A percentile compares a stretch with the other conserved stretches of the same genome.
Evolutionary conservation across 805 yeast genomes (phyloP).

Genomic region (Osmozyma mogii): DNA sequence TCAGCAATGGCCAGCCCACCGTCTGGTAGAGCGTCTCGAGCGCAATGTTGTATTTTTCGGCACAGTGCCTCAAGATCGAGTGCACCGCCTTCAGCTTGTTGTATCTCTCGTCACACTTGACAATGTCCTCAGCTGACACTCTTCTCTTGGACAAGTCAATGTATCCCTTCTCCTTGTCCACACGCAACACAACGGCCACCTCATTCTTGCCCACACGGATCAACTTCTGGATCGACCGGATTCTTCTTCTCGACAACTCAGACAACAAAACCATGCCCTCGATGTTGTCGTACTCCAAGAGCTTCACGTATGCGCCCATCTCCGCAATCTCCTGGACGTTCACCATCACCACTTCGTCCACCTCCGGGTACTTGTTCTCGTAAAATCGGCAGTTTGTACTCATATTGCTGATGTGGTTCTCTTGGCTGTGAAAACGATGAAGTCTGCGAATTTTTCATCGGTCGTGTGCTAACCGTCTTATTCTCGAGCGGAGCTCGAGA

Average conservation of each 20-base stretch:
- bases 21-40: conserved; percentile 80
- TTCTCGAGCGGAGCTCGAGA: too few species aligned
- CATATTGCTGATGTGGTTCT: conserved; percentile 36
- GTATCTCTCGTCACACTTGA: conserved; percentile 95
- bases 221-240: conserved; percentile 92
- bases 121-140: conserved; percentile 95
- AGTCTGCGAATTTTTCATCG: too few species aligned
- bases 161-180: conserved; percentile 97
- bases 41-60: conserved; percentile 87
- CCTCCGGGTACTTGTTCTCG: conserved; percentile 97
- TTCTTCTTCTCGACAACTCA: conserved; percentile 97
- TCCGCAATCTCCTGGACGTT: conserved; percentile 98
- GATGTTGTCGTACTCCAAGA: conserved; percentile 93
- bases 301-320: conserved; percentile 98
- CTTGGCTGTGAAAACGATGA: conserved; percentile 1
- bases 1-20: conserved; percentile 96
- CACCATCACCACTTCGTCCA: conserved; percentile 98
- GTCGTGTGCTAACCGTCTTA: too few species aligned
- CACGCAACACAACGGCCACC: conserved; percentile 95
- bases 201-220: conserved; percentile 98
- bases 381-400: conserved; percentile 91
- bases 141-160: conserved; percentile 96
- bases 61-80: conserved; percentile 96
- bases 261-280: conserved; percentile 97
- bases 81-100: conserved; percentile 96